Evolutionary conservation across 1,284 basidiomycete species (phyloP).

Genomic region (Moesziomyces antarcticus): DNA sequence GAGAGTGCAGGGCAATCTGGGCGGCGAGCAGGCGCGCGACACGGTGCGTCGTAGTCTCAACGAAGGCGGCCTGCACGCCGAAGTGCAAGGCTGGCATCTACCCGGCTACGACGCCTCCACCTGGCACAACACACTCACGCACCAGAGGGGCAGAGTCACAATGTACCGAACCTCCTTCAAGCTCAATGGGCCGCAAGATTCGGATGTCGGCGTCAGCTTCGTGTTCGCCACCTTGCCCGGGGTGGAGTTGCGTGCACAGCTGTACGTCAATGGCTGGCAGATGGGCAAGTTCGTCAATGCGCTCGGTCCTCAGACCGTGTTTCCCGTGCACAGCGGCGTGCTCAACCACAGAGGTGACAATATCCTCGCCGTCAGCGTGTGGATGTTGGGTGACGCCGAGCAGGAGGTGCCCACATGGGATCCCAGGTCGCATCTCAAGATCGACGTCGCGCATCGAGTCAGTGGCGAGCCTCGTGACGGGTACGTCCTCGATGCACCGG

Average conservation of each 20-base stretch:
- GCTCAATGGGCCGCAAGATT: constrained; percentile 68
- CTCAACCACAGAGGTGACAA: constrained; percentile 38
- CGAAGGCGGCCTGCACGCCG: constrained; percentile 82
- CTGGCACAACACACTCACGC: constrained; percentile 74
- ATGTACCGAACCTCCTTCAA: constrained; percentile 81
- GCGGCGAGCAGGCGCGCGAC: constrained; percentile 81
- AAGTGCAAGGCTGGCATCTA: constrained; percentile 83
- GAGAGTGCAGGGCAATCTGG: constrained; percentile 84
- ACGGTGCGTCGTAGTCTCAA: constrained; percentile 78
- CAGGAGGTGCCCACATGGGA: constrained; percentile 21
- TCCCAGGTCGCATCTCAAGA: constrained; percentile 16
- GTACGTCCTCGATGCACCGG: constrained; percentile 14
- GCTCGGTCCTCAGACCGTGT: constrained; percentile 44
- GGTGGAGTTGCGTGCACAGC: constrained; percentile 19
- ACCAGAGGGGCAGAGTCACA: constrained; percentile 71
- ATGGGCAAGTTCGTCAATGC: constrained; percentile 49
- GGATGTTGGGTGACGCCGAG: constrained; percentile 20
- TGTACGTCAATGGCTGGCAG: constrained; percentile 63
- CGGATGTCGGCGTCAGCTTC: constrained; percentile 39
- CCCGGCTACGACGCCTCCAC: constrained; percentile 76
- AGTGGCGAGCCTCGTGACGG: constrained; percentile 36
- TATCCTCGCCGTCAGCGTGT: constrained; percentile 40
- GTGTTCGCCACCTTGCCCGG: constrained; percentile 3
- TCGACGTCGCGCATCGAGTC: constrained; percentile 31
- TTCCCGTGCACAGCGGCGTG: constrained; percentile 45